Evolutionary conservation across 202 grass and related monocot genomes (phyloP).

Genomic region (Setaria viridis): DNA sequence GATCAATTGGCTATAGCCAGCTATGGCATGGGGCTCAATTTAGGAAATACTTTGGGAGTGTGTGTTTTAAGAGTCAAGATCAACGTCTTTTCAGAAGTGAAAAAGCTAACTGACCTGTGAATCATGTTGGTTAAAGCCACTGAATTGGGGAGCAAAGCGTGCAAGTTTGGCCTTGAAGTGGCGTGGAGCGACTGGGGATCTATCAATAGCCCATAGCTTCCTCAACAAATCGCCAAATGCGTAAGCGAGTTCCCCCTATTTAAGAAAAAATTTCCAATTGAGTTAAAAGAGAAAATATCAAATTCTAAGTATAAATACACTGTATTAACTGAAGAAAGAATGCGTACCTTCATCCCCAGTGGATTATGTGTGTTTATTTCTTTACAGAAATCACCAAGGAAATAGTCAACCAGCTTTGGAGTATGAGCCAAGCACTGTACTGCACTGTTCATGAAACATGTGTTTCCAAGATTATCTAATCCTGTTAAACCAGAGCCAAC

Average conservation of each 20-base stretch:
- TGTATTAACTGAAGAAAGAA: conserved; percentile 38
- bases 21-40: not conserved
- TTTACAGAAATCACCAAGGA: conserved; percentile 85
- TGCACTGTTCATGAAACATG: conserved; percentile 99
- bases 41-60: conserved; percentile 5
- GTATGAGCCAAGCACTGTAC: conserved; percentile 96
- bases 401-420: conserved; percentile 82
- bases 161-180: conserved; percentile 83
- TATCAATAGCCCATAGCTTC: conserved; percentile 81
- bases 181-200: conserved; percentile 66
- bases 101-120: conserved; percentile 74
- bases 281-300: conserved; percentile 13
- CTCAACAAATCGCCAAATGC: conserved; percentile 96
- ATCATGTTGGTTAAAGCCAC: conserved; percentile 97
- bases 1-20: conserved; percentile 37
- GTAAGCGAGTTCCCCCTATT: conserved; percentile 84
- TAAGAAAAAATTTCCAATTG: conserved; percentile 35
- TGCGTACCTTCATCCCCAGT: conserved; percentile 75
- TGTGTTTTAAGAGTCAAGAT: not conserved
- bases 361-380: conserved; percentile 85
- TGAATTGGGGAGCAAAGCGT: conserved; percentile 88
- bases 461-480: conserved; percentile 96
- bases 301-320: not conserved
- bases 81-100: conserved; percentile 17
- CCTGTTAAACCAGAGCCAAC: conserved; percentile 80